phyloP scores from a whole-genome alignment of 495 filamentous ascomycete species.

The Aspergillus sparsus region DNA sequence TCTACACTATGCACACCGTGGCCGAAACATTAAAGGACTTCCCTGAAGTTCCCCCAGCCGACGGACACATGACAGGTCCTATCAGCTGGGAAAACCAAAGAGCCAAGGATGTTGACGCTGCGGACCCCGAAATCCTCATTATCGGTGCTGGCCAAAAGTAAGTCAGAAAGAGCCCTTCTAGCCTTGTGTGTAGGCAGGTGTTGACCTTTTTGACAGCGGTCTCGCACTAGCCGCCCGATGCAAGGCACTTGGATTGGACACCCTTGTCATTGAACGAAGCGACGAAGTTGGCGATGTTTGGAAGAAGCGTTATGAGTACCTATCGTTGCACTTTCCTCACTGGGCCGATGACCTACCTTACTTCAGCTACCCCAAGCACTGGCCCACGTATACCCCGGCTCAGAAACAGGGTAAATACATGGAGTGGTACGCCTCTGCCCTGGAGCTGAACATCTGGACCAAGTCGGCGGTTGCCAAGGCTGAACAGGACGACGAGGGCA shows the following conservation, averaged over 20 bases:
- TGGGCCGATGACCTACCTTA: conserved; percentile 70
- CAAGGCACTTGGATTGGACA: conserved; percentile 58
- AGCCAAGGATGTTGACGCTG: conserved; percentile 24
- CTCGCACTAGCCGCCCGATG: conserved; percentile 57
- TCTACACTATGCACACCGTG: conserved; percentile 31
- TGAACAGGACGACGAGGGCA: conserved; percentile 47
- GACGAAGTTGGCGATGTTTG: conserved; percentile 67
- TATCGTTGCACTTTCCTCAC: conserved; percentile 66
- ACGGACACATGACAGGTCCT: conserved; percentile 31
- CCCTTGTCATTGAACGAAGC: conserved; percentile 63
- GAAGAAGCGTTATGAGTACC: conserved; percentile 56
- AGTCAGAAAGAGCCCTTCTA: conserved; percentile 2
- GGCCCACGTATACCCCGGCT: conserved; percentile 65
- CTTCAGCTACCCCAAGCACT: conserved; percentile 59
- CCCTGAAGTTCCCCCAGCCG: conserved; percentile 21
- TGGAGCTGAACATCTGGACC: conserved; percentile 72
- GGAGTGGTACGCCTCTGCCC: conserved; percentile 60
- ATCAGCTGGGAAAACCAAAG: conserved; percentile 30
- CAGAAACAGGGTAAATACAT: conserved; percentile 71
- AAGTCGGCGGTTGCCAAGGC: conserved; percentile 42
- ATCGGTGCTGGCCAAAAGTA: conserved; percentile 32
- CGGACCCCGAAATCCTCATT: conserved; percentile 28
- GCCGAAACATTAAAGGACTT: conserved; percentile 25
- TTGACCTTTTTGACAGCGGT: conserved; percentile 5
- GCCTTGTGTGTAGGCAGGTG: not conserved